Evolutionary conservation across 495 filamentous ascomycete genomes (phyloP).

Genomic region (Choiromyces venosus): DNA sequence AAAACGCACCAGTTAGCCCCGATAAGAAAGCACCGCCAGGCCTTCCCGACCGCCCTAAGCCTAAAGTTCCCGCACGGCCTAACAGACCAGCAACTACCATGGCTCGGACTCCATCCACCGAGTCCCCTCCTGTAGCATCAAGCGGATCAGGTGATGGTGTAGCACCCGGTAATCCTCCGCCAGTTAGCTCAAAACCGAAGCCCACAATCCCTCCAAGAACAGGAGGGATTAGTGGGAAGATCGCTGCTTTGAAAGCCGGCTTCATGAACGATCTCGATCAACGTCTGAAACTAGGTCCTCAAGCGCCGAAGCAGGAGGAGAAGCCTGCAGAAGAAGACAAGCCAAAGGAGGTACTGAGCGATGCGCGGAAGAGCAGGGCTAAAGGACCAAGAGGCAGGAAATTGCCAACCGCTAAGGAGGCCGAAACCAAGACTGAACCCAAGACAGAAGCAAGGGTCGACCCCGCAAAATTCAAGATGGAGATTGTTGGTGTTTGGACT

Average conservation of each 20-base stretch:
- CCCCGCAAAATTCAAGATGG: not conserved
- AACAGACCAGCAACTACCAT: slow-evolving; percentile 54
- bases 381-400: slow-evolving; percentile 74
- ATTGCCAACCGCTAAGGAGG: slow-evolving; percentile 25
- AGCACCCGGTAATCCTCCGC: slow-evolving; percentile 12
- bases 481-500: slow-evolving; percentile 34
- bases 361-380: slow-evolving; percentile 84
- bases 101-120: slow-evolving; percentile 42
- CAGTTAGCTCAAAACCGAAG: slow-evolving; percentile 53
- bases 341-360: slow-evolving; percentile 71
- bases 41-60: slow-evolving; percentile 71
- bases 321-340: slow-evolving; percentile 49
- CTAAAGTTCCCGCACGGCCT: slow-evolving; percentile 57
- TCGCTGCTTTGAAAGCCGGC: slow-evolving; percentile 80
- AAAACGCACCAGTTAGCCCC: slow-evolving; percentile 44
- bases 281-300: slow-evolving; percentile 73
- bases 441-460: not conserved
- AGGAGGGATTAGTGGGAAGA: slow-evolving; percentile 61
- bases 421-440: not conserved
- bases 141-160: not conserved
- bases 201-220: slow-evolving; percentile 77
- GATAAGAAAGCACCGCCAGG: slow-evolving; percentile 49
- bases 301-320: slow-evolving; percentile 66
- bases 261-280: slow-evolving; percentile 88
- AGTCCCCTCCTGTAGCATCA: slow-evolving; percentile 44